These are phyloP conservation scores for Bonnemaisonia californica DNA, from an alignment of 31 red algal genomes.

Conservation along the genomic window DNA sequence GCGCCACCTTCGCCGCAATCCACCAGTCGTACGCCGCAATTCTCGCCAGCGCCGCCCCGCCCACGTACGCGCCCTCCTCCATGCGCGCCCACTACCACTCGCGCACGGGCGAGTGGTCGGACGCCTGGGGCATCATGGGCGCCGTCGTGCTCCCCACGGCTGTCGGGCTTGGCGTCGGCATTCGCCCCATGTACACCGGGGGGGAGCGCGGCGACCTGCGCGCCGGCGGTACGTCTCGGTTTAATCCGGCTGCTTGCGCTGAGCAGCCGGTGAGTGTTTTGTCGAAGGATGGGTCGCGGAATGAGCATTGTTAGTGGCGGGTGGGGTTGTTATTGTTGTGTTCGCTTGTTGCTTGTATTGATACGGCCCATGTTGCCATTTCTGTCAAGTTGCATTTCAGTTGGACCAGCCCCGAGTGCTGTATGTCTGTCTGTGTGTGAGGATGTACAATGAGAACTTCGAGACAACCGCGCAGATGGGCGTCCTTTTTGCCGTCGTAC, in stretches of 20 bases:
- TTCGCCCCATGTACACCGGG: conserved; percentile 57
- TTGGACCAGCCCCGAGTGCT: not conserved
- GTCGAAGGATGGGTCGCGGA: too few species aligned
- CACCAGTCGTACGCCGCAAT: conserved; percentile 48
- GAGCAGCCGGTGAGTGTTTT: too few species aligned
- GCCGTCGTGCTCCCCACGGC: conserved; percentile 57
- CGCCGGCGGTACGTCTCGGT: conserved; percentile 57
- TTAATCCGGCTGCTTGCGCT: too few species aligned
- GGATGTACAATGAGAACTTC: conserved; percentile 28
- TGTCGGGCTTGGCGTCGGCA: conserved; percentile 61
- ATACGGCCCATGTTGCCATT: not conserved
- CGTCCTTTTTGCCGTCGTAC: conserved; percentile 40
- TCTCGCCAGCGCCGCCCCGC: conserved; percentile 2
- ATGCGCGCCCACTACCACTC: conserved; percentile 39
- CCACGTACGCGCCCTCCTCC: conserved; percentile 38
- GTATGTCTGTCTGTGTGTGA: not conserved
- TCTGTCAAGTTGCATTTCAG: not conserved
- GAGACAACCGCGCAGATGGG: conserved; percentile 14
- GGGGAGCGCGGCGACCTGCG: conserved; percentile 50
- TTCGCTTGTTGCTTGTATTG: not conserved
- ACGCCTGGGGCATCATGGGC: conserved; percentile 55
- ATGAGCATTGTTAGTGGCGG: too few species aligned
- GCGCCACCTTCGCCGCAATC: conserved; percentile 44
- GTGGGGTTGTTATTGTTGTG: too few species aligned
- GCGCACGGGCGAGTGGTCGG: conserved; percentile 15